Percentiles rank a stretch among this genome's conserved stretches.
Evolutionary conservation across 768 basidiomycete species (phyloP).

Genomic region (Leccinum sublutescens): DNA sequence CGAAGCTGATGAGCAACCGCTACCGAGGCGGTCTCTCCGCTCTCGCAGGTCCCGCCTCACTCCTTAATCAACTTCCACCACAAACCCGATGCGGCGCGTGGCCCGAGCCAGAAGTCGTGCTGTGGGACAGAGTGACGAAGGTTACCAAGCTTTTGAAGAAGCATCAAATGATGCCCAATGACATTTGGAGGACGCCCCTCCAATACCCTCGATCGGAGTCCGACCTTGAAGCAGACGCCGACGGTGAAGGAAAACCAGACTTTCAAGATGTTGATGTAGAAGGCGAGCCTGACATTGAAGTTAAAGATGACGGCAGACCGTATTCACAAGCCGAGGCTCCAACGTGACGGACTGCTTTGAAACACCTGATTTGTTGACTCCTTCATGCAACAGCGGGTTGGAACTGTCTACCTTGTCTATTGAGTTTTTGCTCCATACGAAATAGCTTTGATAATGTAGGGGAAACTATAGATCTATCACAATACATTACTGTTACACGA

Average conservation of each 20-base stretch:
- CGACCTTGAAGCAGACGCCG: constrained; percentile 35
- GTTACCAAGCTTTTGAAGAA: constrained; percentile 47
- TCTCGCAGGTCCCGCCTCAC: constrained; percentile 21
- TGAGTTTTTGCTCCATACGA: no score
- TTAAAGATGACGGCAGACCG: constrained; percentile 41
- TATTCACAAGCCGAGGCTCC: no score
- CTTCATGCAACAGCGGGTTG: no score
- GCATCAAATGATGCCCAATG: constrained; percentile 56
- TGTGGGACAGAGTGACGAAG: constrained; percentile 46
- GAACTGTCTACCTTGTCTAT: no score
- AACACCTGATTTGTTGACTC: no score
- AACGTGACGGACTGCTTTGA: no score
- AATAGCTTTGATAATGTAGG: no score
- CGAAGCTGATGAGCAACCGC: constrained; percentile 26
- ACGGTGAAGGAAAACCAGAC: constrained; percentile 41
- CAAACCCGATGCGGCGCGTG: constrained; percentile 2
- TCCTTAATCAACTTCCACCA: constrained; percentile 14
- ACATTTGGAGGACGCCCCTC: constrained; percentile 54
- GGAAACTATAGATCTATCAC: no score
- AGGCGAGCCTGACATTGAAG: constrained; percentile 38
- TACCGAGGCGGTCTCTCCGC: constrained; percentile 12
- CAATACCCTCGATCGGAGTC: constrained; percentile 27
- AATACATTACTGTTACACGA: no score
- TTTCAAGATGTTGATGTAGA: constrained; percentile 29
- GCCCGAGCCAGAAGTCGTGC: constrained; percentile 27